A percentile compares a stretch with the other conserved stretches of the same genome.
Evolutionary conservation across 2,329 filamentous ascomycete species (phyloP).

Genomic region (Pyrenochaeta sp.): DNA sequence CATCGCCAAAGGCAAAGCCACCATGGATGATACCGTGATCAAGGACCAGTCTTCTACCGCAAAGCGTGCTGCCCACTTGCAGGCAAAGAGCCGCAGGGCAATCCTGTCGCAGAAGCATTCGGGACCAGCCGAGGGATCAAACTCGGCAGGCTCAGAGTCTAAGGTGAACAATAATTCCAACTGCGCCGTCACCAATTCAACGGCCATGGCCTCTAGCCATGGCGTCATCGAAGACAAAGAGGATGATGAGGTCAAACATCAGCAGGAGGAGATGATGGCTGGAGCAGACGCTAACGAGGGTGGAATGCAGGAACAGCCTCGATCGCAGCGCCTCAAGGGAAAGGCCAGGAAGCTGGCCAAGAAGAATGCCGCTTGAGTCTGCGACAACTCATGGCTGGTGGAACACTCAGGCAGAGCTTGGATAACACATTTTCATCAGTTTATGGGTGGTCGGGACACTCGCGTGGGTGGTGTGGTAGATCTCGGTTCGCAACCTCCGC

Average conservation of each 20-base stretch:
- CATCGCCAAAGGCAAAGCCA: background rate
- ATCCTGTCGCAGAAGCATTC: too few relatives aligned
- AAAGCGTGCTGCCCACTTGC: constrained; percentile 8
- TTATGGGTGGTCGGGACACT: background rate
- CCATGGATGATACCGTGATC: background rate
- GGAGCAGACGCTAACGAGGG: background rate
- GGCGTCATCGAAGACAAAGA: too few relatives aligned
- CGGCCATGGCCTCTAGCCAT: too few relatives aligned
- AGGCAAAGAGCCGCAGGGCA: constrained; percentile 10
- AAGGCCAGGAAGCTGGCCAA: constrained; percentile 8
- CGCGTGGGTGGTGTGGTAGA: too few relatives aligned
- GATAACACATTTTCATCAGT: background rate
- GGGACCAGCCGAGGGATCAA: too few relatives aligned
- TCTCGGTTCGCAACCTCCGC: too few relatives aligned
- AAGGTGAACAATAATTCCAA: too few relatives aligned
- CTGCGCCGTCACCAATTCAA: too few relatives aligned
- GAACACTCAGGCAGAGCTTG: background rate
- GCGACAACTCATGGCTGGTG: too few relatives aligned
- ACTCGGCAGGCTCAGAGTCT: too few relatives aligned
- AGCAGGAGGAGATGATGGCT: constrained; percentile 3
- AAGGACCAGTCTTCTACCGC: constrained; percentile 2
- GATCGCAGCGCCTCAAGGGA: constrained; percentile 6
- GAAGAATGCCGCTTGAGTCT: background rate
- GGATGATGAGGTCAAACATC: background rate
- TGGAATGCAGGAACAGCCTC: background rate